These are phyloP conservation scores for Xylaria sp. DNA, from an alignment of 2,329 filamentous ascomycete species.

Conservation along the genomic window DNA sequence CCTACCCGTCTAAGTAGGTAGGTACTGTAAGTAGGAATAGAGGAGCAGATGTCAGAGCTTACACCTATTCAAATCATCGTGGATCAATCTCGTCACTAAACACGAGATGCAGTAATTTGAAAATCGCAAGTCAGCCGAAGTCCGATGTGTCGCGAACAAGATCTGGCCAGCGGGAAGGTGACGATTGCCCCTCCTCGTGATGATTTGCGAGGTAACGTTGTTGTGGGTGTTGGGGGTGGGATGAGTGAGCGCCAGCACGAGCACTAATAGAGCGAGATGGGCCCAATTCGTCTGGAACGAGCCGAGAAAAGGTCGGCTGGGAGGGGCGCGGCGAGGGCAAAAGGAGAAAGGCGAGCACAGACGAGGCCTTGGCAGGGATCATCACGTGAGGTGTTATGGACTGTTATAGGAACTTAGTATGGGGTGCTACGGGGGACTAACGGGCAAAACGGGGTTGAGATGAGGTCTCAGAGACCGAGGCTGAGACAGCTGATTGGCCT, in stretches of 20 bases:
- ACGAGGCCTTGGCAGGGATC: slow-evolving; percentile 15
- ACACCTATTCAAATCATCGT: no score
- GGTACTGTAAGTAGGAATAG: background rate
- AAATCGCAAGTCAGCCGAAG: background rate
- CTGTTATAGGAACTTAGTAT: background rate
- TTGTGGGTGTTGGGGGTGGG: background rate
- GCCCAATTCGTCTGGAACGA: slow-evolving; percentile 14
- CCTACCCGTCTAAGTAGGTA: background rate
- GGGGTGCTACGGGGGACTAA: slow-evolving; percentile 3
- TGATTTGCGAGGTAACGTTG: slow-evolving; percentile 18
- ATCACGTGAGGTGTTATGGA: slow-evolving; percentile 23
- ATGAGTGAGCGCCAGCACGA: background rate
- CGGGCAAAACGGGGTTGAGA: no score
- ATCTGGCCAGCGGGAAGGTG: background rate
- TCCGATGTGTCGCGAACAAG: background rate
- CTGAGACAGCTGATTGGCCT: slow-evolving; percentile 17
- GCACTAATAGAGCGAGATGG: background rate
- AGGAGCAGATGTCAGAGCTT: no score
- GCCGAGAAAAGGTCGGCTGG: slow-evolving; percentile 2
- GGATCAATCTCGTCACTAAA: background rate
- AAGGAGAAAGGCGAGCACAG: slow-evolving; percentile 3
- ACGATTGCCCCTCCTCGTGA: background rate
- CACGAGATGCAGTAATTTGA: background rate
- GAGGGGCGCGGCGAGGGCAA: background rate
- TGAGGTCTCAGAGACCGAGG: slow-evolving; percentile 7